Conservation (phyloP, 1,139 yeast species). For the Candida tetrigidarum region DNA sequence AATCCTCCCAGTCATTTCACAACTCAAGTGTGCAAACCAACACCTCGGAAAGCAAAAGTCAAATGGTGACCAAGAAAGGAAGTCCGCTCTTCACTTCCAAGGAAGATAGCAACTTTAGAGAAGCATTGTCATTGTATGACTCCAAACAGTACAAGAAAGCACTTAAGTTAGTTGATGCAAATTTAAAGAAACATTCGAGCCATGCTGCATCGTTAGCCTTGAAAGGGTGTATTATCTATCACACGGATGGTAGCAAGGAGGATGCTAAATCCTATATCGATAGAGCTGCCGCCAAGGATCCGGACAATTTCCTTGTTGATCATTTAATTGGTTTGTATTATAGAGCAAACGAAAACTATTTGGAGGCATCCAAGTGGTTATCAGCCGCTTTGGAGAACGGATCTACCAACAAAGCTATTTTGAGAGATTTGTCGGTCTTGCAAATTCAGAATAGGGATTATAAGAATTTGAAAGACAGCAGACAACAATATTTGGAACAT, state of each 20-base stretch:
- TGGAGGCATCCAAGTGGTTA: conserved; percentile 81
- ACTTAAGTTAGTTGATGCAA: conserved; percentile 72
- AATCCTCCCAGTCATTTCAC: no score
- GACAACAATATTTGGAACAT: conserved; percentile 71
- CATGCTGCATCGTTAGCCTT: conserved; percentile 86
- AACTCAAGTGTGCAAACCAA: not conserved
- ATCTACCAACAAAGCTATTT: conserved; percentile 75
- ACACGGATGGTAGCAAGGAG: conserved; percentile 49
- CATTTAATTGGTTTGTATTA: conserved; percentile 89
- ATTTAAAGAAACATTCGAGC: conserved; percentile 73
- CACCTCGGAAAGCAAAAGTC: not conserved
- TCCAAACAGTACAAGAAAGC: conserved; percentile 87
- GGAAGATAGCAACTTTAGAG: conserved; percentile 74
- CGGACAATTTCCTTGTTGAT: conserved; percentile 68
- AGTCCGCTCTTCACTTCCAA: conserved; percentile 48
- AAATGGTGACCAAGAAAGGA: conserved; percentile 30
- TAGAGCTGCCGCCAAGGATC: conserved; percentile 63
- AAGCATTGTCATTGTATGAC: conserved; percentile 85
- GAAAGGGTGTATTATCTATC: conserved; percentile 72
- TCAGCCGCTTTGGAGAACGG: conserved; percentile 80
- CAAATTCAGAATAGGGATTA: conserved; percentile 83
- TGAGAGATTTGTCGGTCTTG: conserved; percentile 80
- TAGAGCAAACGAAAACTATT: conserved; percentile 69
- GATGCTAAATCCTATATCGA: conserved; percentile 70
- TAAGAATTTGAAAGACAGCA: conserved; percentile 60